phyloP scores from a whole-genome alignment of 257 asterid genomes.

The Thymus quinquecostatus region DNA sequence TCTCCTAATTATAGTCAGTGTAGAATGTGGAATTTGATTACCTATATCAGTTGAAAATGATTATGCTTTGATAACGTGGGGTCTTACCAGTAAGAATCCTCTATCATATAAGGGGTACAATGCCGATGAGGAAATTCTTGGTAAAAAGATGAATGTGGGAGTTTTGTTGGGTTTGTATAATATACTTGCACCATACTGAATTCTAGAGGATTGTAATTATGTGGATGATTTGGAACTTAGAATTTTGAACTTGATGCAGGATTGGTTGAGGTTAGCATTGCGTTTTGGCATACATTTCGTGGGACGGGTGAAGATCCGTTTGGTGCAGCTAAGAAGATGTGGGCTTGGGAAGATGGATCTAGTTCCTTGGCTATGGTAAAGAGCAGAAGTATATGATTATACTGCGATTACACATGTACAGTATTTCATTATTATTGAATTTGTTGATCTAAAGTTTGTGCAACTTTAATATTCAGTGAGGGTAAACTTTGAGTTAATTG shows the following conservation, averaged over 20 bases:
- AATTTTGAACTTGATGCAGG: constrained; percentile 43
- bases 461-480: constrained; percentile 68
- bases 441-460: constrained; percentile 18
- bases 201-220: constrained; percentile 16
- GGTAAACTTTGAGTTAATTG: constrained; percentile 93
- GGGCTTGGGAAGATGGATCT: constrained; percentile 99
- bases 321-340: constrained; percentile 91
- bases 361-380: constrained; percentile 93
- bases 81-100: constrained; percentile 84
- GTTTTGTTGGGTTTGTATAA: constrained; percentile 11
- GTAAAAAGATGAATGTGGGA: constrained; percentile 92
- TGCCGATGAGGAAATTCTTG: constrained; percentile 88
- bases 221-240: background rate
- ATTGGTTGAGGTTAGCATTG: constrained; percentile 97
- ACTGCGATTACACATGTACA: background rate
- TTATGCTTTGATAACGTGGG: constrained; percentile 45
- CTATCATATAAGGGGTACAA: constrained; percentile 95
- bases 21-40: background rate
- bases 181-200: constrained; percentile 1
- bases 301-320: constrained; percentile 94
- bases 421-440: background rate
- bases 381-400: constrained; percentile 61
- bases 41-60: background rate
- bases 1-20: background rate
- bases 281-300: constrained; percentile 99